phyloP scores from a whole-genome alignment of 164 flowering plant genomes.

The Nelumbo lutea region DNA sequence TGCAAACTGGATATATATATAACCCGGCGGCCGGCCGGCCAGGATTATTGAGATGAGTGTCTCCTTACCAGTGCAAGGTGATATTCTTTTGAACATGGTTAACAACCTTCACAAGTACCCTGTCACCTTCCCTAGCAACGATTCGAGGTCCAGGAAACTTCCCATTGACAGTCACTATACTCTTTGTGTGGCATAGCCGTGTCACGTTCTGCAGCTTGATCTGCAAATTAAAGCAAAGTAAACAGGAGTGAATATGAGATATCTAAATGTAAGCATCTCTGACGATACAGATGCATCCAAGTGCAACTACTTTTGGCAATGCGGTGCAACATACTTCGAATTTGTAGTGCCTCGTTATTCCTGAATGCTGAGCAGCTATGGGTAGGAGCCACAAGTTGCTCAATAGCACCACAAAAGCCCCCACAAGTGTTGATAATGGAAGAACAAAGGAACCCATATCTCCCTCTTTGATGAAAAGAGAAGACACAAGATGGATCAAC shows the following conservation, averaged over 20 bases:
- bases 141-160: constrained; percentile 62
- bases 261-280: too few relatives aligned
- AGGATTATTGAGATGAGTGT: too few relatives aligned
- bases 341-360: constrained; percentile 38
- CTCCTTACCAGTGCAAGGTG: constrained; percentile 47
- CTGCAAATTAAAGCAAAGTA: constrained; percentile 22
- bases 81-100: constrained; percentile 55
- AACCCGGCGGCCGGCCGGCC: too few relatives aligned
- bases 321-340: constrained; percentile 27
- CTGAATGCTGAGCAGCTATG: constrained; percentile 12
- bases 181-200: constrained; percentile 61
- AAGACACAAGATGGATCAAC: background rate
- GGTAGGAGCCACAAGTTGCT: constrained; percentile 16
- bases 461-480: background rate
- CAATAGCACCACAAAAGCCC: constrained; percentile 13
- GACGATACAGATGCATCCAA: background rate
- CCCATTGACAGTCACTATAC: constrained; percentile 59
- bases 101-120: constrained; percentile 50
- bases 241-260: background rate
- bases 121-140: constrained; percentile 64
- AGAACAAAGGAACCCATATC: constrained; percentile 18
- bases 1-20: too few relatives aligned
- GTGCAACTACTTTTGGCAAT: background rate
- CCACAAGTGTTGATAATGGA: constrained; percentile 7
- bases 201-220: constrained; percentile 52